Evolutionary conservation across 2,329 filamentous ascomycete genomes (phyloP).

Genomic region (Xylogone sp.): DNA sequence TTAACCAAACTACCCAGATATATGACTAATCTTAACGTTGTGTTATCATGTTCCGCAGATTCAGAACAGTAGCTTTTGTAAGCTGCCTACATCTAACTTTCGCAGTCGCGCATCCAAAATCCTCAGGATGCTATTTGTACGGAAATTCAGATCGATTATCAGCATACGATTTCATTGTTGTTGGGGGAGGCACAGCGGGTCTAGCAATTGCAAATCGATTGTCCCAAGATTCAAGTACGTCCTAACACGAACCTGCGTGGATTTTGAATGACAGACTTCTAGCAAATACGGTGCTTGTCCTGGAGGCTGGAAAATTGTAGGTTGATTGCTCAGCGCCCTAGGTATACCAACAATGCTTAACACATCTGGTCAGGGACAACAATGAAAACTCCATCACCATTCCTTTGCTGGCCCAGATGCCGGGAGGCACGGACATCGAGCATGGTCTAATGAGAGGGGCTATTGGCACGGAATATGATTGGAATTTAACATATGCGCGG

Average conservation of each 20-base stretch:
- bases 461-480: slow-evolving; percentile 7
- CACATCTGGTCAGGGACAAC: slow-evolving; percentile 5
- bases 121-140: no score
- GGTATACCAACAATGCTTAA: background rate
- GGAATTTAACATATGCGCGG: slow-evolving; percentile 7
- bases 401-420: slow-evolving; percentile 4
- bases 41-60: no score
- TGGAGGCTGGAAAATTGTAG: slow-evolving; percentile 7
- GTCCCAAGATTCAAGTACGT: slow-evolving; percentile 29
- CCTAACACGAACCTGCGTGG: background rate
- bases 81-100: no score
- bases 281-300: slow-evolving; percentile 5
- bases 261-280: background rate
- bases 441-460: slow-evolving; percentile 1
- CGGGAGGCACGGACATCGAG: slow-evolving; percentile 4
- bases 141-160: no score
- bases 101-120: no score
- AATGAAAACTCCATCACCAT: slow-evolving; percentile 8
- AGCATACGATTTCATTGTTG: slow-evolving; percentile 35
- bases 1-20: no score
- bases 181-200: slow-evolving; percentile 42
- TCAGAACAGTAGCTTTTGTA: no score
- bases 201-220: slow-evolving; percentile 38
- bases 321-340: background rate
- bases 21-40: no score